Evolutionary conservation across 2,329 filamentous ascomycete species (phyloP), one percentile per base, ranked within the genome.

Genomic region (Teratosphaeria gauchensis): DNA sequence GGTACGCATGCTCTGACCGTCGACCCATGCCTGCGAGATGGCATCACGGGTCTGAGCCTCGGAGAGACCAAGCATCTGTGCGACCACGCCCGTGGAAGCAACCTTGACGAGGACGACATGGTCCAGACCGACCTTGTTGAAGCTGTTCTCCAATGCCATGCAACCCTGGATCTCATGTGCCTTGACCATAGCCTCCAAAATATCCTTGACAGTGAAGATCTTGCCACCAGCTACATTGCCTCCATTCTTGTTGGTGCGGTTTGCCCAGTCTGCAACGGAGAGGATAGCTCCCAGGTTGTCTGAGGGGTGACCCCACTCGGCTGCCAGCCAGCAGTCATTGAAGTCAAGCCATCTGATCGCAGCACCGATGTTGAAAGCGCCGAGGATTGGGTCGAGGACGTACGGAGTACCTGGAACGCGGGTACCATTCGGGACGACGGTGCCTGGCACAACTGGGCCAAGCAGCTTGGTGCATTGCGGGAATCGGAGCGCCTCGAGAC

Each of bases 341-440:
- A 97, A 99, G 80, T 99, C 94, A 70, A 99, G 84, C 94, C 94
- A 99, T 73, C 94, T 84, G 79, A 99, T 96, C 87, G 96, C 95
- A 70, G 94, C 89, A 69, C 94, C 94, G 69, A 99, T 97, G 82
- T 97, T 97, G 84, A 99, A 97, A 64, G 94, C 94, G 63, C 88
- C 94, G 70, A 92, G 92, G 73, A 97, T 86, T 46, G 94, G 94
- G 74, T 97, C 94, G 67, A 99, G 86, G 77, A 95, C 87, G 79
- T 92, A 97, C 66, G 88, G 85, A 33, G 94, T 97, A 65, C 94
- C 94, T 48, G 89, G 90, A 52, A 99, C 90, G 73, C 86, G 90
- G 69, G 90, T 87, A 66, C 94, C 94, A 72, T 96, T 92, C 72
- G 94, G 92, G 57, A 97, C 92, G 53, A 87, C 77, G 56, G 94